These are phyloP conservation scores for Stylonectria norvegica DNA, from an alignment of 2,329 filamentous ascomycete species.

Conservation along the genomic window DNA sequence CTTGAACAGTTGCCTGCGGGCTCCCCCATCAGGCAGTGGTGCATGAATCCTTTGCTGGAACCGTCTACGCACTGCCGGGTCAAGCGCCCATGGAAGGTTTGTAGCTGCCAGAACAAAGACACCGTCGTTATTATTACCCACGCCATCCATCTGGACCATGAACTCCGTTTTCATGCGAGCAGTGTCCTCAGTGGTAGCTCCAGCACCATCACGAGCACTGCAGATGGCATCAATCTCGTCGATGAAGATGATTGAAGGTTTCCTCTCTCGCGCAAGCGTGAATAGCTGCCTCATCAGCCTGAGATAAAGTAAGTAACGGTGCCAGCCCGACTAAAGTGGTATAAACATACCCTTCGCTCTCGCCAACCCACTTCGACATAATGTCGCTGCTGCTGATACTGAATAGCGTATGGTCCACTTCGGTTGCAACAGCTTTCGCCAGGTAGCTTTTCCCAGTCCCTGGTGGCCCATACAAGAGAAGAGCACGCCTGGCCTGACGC, in stretches of 20 bases:
- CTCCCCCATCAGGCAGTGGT: conserved; percentile 8
- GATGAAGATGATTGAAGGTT: conserved; percentile 14
- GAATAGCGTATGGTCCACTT: conserved; percentile 7
- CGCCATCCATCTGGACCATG: conserved; percentile 10
- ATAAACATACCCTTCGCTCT: conserved; percentile 7
- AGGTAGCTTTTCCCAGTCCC: conserved; percentile 12
- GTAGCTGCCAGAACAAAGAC: conserved; percentile 11
- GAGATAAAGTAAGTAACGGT: not conserved
- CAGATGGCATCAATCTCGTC: conserved; percentile 12
- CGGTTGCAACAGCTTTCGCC: conserved; percentile 11
- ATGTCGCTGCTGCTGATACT: conserved; percentile 8
- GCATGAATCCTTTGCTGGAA: conserved; percentile 12
- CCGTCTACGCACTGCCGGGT: conserved; percentile 7
- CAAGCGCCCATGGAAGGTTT: conserved; percentile 9
- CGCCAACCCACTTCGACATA: conserved; percentile 8
- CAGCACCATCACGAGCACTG: conserved; percentile 2
- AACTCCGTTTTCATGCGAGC: conserved; percentile 11
- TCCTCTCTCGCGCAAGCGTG: conserved; percentile 10
- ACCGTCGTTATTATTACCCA: conserved; percentile 7
- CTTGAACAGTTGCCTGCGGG: conserved; percentile 8
- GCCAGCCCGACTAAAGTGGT: no score
- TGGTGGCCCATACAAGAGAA: conserved; percentile 9
- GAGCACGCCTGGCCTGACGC: conserved; percentile 4
- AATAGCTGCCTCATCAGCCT: conserved; percentile 11
- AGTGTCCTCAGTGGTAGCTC: conserved; percentile 2